Base-by-base conservation (phyloP, 371 early-diverging fungal species). In the Saksenaea oblongispora region DNA sequence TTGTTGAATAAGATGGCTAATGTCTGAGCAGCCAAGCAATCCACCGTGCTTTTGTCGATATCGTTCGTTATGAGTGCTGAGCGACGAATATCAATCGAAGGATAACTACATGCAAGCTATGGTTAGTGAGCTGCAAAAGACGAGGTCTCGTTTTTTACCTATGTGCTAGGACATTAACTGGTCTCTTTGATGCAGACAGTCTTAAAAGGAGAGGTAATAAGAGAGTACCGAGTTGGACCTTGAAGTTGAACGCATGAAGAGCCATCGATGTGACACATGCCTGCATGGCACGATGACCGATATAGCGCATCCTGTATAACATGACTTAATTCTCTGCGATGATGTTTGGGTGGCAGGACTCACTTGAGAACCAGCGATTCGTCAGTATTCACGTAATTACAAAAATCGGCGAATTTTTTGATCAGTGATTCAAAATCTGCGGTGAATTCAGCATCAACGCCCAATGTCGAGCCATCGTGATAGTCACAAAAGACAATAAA, bases 361-460 rank as follows among this genome's bases (percentile, higher is more conserved):
- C 70, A 78, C 79, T 73, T 64, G 11, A 79, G 54, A 37, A 65
- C 65, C 22, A 84, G 31, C 14, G 67, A 39, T 1, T 64, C 59
- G 56, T 87, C 84, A 15, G 65, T 63, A 22, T 77, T 79, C 42
- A 62, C 63, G 70, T 78, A 77, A 9, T 73, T 56, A 68, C 78
- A 61, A 37, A 81, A 80, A 0, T 63, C 60, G 34, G 90, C 85
- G 67, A 91, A 91, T 34, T 77, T 73, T 17, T 59, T 26, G 10
- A 75, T 34, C 2, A 75, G 61, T 1, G 54, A 36, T 62, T 83
- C 81, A 71, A 90, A 93, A 31, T 85, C 71, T 3, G 57, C 65
- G 1, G 84, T 79, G 56, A 93, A 86, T 56, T 91, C 92, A 11
- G 75, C 62, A 70, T 92, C 92, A 5, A 91, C 83, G 26, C 85